These are phyloP conservation scores for Chaetomiaceae sp. DNA, from an alignment of 2,329 filamentous ascomycete genomes.

Conservation along the genomic window DNA sequence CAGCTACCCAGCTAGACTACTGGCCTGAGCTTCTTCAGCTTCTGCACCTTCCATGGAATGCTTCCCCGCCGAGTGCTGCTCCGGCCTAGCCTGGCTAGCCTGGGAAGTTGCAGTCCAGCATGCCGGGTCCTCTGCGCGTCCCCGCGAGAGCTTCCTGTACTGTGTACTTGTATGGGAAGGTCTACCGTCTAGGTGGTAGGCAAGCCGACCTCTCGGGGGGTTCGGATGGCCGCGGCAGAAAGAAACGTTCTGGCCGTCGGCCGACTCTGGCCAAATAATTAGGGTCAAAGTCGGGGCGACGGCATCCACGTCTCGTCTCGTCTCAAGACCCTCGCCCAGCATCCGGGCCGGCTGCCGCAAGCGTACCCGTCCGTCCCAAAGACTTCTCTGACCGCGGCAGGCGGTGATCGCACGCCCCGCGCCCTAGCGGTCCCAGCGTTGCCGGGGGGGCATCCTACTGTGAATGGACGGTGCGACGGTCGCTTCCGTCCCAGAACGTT, in stretches of 20 bases:
- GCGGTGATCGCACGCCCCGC: slow-evolving; percentile 8
- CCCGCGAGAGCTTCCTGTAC: not conserved
- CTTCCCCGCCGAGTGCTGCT: not conserved
- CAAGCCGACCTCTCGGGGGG: not conserved
- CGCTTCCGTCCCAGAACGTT: slow-evolving; percentile 2
- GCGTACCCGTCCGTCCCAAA: not conserved
- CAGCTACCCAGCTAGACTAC: no score
- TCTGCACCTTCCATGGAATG: not conserved
- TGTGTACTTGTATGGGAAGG: no score
- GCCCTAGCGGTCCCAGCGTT: slow-evolving; percentile 12
- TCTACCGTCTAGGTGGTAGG: no score
- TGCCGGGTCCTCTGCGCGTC: slow-evolving; percentile 2
- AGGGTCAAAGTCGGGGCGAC: no score
- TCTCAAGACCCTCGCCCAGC: slow-evolving; percentile 3
- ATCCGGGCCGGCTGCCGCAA: slow-evolving; percentile 6
- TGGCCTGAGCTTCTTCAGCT: slow-evolving; percentile 2
- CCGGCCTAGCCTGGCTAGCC: no score
- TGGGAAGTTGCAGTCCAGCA: slow-evolving; percentile 6
- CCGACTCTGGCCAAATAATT: no score
- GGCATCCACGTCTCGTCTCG: slow-evolving; percentile 15
- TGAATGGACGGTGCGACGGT: not conserved
- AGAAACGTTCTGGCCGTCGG: not conserved
- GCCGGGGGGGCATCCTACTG: not conserved
- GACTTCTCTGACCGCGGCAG: no score
- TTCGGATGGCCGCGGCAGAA: not conserved